These are phyloP conservation scores for Blastocystis sp. DNA, from an alignment of 352 stramenopile species.

Conservation along the genomic window DNA sequence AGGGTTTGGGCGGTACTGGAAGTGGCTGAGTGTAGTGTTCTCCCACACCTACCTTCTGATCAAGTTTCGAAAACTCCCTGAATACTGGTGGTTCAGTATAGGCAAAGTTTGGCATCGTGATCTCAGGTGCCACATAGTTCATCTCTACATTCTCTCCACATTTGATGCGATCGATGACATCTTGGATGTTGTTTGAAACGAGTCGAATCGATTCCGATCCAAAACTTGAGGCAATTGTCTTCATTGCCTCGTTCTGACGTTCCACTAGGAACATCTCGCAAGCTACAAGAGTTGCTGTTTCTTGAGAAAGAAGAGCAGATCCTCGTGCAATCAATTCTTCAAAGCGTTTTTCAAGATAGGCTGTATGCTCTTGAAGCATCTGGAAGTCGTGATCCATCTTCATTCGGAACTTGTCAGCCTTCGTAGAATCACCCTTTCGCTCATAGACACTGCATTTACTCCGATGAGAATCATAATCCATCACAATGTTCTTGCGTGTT, in stretches of 20 bases:
- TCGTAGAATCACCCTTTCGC: constrained; percentile 24
- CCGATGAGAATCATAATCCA: constrained; percentile 48
- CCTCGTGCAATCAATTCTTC: neutral
- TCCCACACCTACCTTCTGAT: neutral
- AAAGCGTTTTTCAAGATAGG: constrained; percentile 31
- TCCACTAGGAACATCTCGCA: constrained; percentile 39
- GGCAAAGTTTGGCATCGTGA: neutral
- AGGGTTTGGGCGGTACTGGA: neutral
- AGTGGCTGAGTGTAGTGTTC: neutral
- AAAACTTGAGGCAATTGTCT: constrained; percentile 4
- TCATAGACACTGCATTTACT: neutral
- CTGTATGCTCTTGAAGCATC: constrained; percentile 20
- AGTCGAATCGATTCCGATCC: neutral
- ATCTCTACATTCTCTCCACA: neutral
- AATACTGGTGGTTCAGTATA: neutral
- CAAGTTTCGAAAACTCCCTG: neutral
- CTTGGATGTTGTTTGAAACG: neutral
- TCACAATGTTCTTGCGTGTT: constrained; percentile 58
- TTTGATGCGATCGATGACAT: neutral
- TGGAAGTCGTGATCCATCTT: constrained; percentile 59
- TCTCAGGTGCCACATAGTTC: neutral
- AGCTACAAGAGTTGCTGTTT: constrained; percentile 22
- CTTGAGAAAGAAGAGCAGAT: neutral
- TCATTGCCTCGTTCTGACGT: constrained; percentile 26
- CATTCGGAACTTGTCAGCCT: constrained; percentile 36